Evolutionary conservation across 2,329 filamentous ascomycete genomes (phyloP).

Genomic region (Endocalyx cinctus): DNA sequence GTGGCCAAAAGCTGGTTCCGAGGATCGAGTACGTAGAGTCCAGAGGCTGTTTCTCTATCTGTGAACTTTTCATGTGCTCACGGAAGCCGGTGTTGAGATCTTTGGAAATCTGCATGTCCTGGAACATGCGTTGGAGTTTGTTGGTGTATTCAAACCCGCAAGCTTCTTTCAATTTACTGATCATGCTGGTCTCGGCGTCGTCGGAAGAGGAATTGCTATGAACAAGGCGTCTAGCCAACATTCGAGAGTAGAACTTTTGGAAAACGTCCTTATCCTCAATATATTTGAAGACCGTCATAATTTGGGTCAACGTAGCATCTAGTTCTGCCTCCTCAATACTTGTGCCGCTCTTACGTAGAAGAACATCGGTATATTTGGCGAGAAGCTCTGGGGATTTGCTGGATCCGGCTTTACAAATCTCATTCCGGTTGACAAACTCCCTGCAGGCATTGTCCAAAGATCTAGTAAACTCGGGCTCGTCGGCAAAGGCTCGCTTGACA

Average conservation of each 20-base stretch:
- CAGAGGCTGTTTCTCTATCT: constrained; percentile 65
- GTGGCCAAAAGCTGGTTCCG: constrained; percentile 95
- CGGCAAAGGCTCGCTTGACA: constrained; percentile 87
- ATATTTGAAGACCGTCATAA: constrained; percentile 99
- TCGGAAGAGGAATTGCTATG: constrained; percentile 94
- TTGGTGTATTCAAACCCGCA: constrained; percentile 99
- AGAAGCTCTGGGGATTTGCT: constrained; percentile 92
- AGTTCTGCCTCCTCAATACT: constrained; percentile 91
- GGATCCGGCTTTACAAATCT: constrained; percentile 88
- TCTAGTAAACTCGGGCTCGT: constrained; percentile 93
- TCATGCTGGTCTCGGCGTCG: constrained; percentile 98
- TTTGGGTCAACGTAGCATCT: constrained; percentile 80
- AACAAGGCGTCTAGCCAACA: constrained; percentile 90
- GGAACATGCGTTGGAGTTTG: constrained; percentile 99
- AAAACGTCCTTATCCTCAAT: constrained; percentile 99
- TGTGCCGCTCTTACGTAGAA: constrained; percentile 89
- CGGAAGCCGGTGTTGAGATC: constrained; percentile 89
- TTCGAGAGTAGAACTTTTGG: constrained; percentile 98
- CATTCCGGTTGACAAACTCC: constrained; percentile 97
- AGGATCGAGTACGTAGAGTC: constrained; percentile 91
- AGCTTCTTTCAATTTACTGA: constrained; percentile 96
- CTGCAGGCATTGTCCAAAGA: constrained; percentile 95
- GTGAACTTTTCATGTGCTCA: constrained; percentile 62
- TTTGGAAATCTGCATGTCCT: constrained; percentile 98
- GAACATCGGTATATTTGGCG: constrained; percentile 89